These are phyloP conservation scores for Sorghum bicolor DNA, from an alignment of 176 grass and related monocot species.

Conservation along the genomic window DNA sequence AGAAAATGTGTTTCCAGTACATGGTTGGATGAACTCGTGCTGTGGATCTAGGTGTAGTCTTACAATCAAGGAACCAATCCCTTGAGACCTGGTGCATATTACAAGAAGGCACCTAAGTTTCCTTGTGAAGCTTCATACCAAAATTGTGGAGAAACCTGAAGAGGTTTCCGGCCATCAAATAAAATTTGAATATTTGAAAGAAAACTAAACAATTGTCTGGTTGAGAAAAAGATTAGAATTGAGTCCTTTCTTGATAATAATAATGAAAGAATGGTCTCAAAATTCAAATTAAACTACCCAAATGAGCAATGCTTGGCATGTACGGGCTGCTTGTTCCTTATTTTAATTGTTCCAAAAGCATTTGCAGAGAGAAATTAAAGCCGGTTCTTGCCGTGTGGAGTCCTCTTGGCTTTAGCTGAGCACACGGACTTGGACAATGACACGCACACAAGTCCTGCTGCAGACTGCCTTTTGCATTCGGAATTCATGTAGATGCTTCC, in stretches of 20 bases:
- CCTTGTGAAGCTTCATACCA: neutral
- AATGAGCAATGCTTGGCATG: neutral
- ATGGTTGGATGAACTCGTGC: neutral
- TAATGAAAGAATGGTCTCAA: neutral
- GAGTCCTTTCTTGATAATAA: neutral
- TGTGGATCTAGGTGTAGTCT: neutral
- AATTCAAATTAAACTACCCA: too few species aligned
- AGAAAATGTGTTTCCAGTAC: neutral
- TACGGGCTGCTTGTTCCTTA: neutral
- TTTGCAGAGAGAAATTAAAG: neutral
- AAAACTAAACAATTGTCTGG: neutral
- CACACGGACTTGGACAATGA: neutral
- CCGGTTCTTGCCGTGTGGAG: slow-evolving; percentile 4
- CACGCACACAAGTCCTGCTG: neutral
- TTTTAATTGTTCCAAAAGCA: neutral
- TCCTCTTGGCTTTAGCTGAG: neutral
- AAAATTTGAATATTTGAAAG: neutral
- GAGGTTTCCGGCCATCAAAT: neutral
- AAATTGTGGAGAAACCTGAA: neutral
- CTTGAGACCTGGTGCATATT: neutral
- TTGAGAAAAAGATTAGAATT: neutral
- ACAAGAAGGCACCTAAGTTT: neutral
- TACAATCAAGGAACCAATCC: neutral
- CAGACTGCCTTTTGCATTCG: neutral
- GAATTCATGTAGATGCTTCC: neutral